Base-by-base conservation (phyloP, 2,329 filamentous ascomycete species). In the Clonostachys byssicola region DNA sequence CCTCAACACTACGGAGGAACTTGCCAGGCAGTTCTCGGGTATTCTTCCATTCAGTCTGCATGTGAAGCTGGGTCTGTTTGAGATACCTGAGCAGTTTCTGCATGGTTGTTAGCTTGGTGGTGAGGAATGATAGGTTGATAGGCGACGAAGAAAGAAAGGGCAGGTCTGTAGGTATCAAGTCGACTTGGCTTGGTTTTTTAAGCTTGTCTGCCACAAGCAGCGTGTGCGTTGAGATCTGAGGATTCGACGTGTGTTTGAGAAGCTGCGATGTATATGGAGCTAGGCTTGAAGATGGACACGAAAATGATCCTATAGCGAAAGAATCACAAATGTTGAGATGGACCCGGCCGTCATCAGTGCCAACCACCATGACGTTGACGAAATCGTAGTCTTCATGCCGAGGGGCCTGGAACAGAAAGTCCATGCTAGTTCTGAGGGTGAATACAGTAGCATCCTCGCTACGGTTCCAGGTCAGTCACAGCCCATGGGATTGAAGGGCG, bases 11-110 rank as follows among this genome's bases (percentile, higher is more conserved):
- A 23, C 79, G 77, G 49, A 96, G 76, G 62, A 95, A 95, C n/a
- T 83, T 81, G 12, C 72, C 74, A 0, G 91, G 89, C 7, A 96
- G 73, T 48, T 95, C 88, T 51, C 89, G 81, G 2, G 89, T 85
- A 35, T 88, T 86, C 57, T 88, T 88, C 81, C 89, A 96, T 62
- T 96, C 92, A 4, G 83, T 77, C 20, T 84, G 73, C 71, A 96
- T 88, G 53, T 92, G 88, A 34, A 81, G 75, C 52, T 94, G 83
- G 1, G 88, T 84, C 61, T 96, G 89, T 47, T 83, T 83, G 41
- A 96, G 78, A 60, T 99, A 97, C 43, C 90, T 78, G 8, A 96
- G 71, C 12, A 97, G 67, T 53, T 94, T 95, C 57, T 96, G 89
- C 14, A 97, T 68, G 40, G 89, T 88, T 1, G 92, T 95, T 5